Evolutionary conservation across 768 basidiomycete species (phyloP), one percentile per base, ranked within the genome.

Genomic region (Amanita rubescens): DNA sequence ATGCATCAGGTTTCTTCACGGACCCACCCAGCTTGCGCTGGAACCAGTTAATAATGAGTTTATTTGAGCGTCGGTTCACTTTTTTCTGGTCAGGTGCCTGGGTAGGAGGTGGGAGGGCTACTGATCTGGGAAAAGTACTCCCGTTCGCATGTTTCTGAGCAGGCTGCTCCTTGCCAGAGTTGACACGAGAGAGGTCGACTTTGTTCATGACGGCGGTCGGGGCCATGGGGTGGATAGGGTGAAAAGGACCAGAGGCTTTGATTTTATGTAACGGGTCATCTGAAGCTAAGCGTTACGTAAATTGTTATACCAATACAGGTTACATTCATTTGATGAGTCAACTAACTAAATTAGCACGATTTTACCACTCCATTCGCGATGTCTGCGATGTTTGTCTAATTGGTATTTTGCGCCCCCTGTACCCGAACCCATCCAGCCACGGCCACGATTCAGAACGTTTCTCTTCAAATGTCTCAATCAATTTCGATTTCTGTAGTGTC

Each of bases 351-450:
- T n/a, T n/a, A n/a, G n/a, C n/a, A n/a, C n/a, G n/a, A n/a, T n/a
- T n/a, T 53, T 25, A 92, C 90, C 90, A 92, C 39, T 92, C 90
- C 65, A 80, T 86, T 69, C 80, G 82, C 63, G 74, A 71, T 30
- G 63, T 64, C 44, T 65, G 63, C 63, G 72, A 75, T 17, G 56
- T 62, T 6, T 71, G 60, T 7, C 66, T 61, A 19, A 82, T 71
- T 2, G 85, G 83, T 51, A 92, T 90, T 66, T 85, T 87, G 39
- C 76, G 80, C 43, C 84, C 87, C 64, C 84, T 77, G 71, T 93
- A 96, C 24, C 93, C 93, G 57, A 95, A 89, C 33, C 95, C 96
- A 64, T 99, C 91, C 66, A 97, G 71, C 96, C 96, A 99, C 5
- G 96, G 90, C 93, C 94, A 98, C 54, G 73, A 66, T 62, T 81